These are phyloP conservation scores for Rhipidocladum racemiflorum DNA, from an alignment of 176 grass and related monocot genomes.

Conservation along the genomic window DNA sequence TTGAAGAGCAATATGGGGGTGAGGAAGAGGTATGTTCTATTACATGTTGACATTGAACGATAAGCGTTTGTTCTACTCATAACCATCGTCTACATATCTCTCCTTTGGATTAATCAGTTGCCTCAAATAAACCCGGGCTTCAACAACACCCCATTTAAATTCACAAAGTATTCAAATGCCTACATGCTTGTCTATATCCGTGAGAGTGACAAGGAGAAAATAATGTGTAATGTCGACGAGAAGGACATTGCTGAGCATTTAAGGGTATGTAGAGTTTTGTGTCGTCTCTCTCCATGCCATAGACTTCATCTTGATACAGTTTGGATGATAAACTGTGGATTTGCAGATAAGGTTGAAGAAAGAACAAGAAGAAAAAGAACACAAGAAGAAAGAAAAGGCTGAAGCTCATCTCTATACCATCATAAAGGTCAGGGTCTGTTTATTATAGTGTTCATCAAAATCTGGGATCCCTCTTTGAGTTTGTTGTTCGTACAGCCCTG, in stretches of 20 bases:
- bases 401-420: conserved; percentile 96
- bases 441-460: conserved; percentile 15
- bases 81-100: conserved; percentile 8
- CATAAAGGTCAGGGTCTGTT: conserved; percentile 59
- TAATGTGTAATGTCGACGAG: conserved; percentile 92
- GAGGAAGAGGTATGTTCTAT: conserved; percentile 76
- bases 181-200: conserved; percentile 99
- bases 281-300: conserved; percentile 1
- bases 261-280: conserved; percentile 42
- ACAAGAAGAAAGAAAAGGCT: conserved; percentile 94
- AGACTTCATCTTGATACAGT: conserved; percentile 12
- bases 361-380: conserved; percentile 94
- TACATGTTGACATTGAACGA: background rate
- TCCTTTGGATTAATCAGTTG: conserved; percentile 45
- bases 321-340: conserved; percentile 35
- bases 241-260: conserved; percentile 96
- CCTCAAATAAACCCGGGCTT: conserved; percentile 88
- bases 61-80: conserved; percentile 6
- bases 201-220: conserved; percentile 90
- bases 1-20: conserved; percentile 94
- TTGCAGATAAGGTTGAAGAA: conserved; percentile 81
- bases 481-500: background rate
- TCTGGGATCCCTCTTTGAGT: conserved; percentile 8
- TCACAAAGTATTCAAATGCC: conserved; percentile 91
- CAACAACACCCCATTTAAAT: conserved; percentile 87